A percentile compares a stretch with the other conserved stretches of the same genome.
Conservation (phyloP, 805 yeast species). For the Torulaspora delbrueckii region DNA sequence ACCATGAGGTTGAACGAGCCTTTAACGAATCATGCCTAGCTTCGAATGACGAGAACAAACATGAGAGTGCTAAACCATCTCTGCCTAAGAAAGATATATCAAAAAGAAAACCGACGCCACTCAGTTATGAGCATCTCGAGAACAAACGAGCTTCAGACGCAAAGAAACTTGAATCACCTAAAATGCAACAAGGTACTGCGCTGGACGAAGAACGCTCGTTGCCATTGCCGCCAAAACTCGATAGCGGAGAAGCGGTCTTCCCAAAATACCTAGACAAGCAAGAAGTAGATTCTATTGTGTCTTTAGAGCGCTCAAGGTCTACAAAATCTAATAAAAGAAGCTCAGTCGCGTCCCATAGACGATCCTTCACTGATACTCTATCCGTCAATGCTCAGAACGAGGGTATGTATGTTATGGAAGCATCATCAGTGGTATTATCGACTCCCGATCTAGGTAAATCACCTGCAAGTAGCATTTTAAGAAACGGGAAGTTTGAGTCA, state of each 20-base stretch:
- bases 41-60: not conserved
- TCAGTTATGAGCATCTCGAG: conserved; percentile 20
- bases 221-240: conserved; percentile 23
- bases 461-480: conserved; percentile 37
- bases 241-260: conserved; percentile 56
- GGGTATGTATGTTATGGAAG: conserved; percentile 47
- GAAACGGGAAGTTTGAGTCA: conserved; percentile 33
- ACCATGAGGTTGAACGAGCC: not conserved
- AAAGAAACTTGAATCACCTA: not conserved
- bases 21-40: not conserved
- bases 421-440: conserved; percentile 27
- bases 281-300: conserved; percentile 71
- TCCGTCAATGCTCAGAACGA: conserved; percentile 40
- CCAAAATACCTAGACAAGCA: conserved; percentile 62
- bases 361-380: conserved; percentile 33
- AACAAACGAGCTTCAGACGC: not conserved
- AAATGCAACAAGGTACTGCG: not conserved
- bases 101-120: conserved; percentile 30
- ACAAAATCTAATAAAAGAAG: conserved; percentile 42
- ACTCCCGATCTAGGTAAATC: conserved; percentile 38
- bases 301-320: conserved; percentile 64
- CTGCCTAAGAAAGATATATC: conserved; percentile 13
- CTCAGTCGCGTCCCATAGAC: conserved; percentile 31
- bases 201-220: not conserved
- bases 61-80: not conserved